These are phyloP conservation scores for Ophiognomonia clavigignenti-juglandacearum DNA, from an alignment of 2,329 filamentous ascomycete species.

Conservation along the genomic window DNA sequence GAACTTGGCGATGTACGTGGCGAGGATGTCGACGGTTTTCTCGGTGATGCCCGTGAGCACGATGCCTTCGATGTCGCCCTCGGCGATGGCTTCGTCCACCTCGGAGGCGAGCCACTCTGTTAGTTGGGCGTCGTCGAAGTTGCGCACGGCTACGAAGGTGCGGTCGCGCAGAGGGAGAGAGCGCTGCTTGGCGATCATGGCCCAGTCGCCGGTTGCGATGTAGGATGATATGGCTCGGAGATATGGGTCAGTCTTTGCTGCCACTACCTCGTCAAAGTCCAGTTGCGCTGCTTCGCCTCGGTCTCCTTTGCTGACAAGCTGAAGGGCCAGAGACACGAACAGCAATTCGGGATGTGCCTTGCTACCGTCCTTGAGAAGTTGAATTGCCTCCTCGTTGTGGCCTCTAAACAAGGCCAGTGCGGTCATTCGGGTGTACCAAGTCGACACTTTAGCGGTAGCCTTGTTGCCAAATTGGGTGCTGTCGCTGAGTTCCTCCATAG, in stretches of 20 bases:
- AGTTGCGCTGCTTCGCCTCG: constrained; percentile 43
- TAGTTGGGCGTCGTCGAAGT: constrained; percentile 58
- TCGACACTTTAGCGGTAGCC: constrained; percentile 44
- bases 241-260: constrained; percentile 69
- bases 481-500: constrained; percentile 55
- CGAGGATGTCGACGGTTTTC: constrained; percentile 67
- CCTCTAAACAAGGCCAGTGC: constrained; percentile 72
- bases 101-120: constrained; percentile 65
- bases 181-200: constrained; percentile 64
- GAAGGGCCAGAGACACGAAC: constrained; percentile 63
- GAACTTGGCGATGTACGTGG: constrained; percentile 70
- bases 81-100: constrained; percentile 53
- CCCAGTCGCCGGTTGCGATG: constrained; percentile 74
- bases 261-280: constrained; percentile 54
- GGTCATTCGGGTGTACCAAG: constrained; percentile 66
- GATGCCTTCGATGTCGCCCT: constrained; percentile 72
- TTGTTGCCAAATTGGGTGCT: constrained; percentile 39
- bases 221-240: constrained; percentile 74
- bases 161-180: constrained; percentile 72
- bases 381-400: constrained; percentile 61
- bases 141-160: constrained; percentile 65
- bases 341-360: constrained; percentile 58
- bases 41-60: constrained; percentile 74
- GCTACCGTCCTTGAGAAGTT: constrained; percentile 65
- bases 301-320: constrained; percentile 52